Evolutionary conservation across 2,329 filamentous ascomycete species (phyloP).

Genomic region (Cytospora paraplurivora): DNA sequence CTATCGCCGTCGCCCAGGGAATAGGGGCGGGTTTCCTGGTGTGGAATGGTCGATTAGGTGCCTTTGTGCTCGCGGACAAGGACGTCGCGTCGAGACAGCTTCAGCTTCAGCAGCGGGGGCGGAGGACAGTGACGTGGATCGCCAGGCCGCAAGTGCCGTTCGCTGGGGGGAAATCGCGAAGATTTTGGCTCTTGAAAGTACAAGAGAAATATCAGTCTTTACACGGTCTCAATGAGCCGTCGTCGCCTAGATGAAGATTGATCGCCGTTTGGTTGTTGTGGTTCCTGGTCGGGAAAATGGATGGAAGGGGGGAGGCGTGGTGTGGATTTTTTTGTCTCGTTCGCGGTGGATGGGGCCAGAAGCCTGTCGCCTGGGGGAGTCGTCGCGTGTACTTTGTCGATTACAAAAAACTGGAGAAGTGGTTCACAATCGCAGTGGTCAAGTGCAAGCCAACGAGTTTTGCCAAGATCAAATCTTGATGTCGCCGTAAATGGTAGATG

Average conservation of each 20-base stretch:
- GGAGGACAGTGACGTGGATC: slow-evolving; percentile 25
- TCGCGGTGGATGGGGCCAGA: slow-evolving; percentile 20
- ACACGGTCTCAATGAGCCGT: slow-evolving; percentile 21
- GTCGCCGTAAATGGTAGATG: slow-evolving; percentile 23
- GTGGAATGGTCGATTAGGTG: slow-evolving; percentile 7
- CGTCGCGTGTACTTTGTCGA: slow-evolving; percentile 23
- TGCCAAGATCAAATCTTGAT: slow-evolving; percentile 28
- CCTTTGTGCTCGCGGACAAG: slow-evolving; percentile 15
- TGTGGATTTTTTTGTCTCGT: slow-evolving; percentile 25
- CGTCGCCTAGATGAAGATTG: slow-evolving; percentile 20
- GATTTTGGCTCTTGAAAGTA: slow-evolving; percentile 10
- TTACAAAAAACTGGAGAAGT: slow-evolving; percentile 20
- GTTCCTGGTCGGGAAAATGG: slow-evolving; percentile 24
- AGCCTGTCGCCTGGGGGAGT: slow-evolving; percentile 21
- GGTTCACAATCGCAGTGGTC: slow-evolving; percentile 21
- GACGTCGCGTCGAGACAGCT: slow-evolving; percentile 29
- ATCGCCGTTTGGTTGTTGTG: slow-evolving; percentile 22
- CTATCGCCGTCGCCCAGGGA: slow-evolving; percentile 20
- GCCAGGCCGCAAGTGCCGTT: slow-evolving; percentile 19
- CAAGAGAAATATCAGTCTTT: slow-evolving; percentile 15
- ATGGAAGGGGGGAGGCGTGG: slow-evolving; percentile 19
- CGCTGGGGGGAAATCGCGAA: slow-evolving; percentile 23
- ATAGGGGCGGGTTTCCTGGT: slow-evolving; percentile 4
- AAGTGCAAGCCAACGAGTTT: slow-evolving; percentile 19
- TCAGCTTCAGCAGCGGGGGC: slow-evolving; percentile 26